phyloP scores from a whole-genome alignment of 257 asterid species.

The Solanum peruvianum region DNA sequence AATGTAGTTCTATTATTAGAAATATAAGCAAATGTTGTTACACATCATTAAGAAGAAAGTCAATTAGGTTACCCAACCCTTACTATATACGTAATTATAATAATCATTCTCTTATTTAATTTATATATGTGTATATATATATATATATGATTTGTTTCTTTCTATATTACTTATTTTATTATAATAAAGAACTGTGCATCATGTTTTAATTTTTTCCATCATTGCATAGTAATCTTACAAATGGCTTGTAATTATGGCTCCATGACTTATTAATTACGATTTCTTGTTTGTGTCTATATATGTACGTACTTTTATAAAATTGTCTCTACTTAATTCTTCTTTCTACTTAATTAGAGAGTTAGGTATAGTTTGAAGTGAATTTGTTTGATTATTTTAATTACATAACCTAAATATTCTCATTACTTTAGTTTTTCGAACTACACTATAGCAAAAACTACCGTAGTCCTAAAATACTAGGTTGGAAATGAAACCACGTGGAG shows the following conservation, averaged over 20 bases:
- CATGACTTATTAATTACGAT: background rate
- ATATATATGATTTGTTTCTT: background rate
- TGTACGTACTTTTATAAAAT: background rate
- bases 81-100: background rate
- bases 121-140: background rate
- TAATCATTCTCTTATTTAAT: background rate
- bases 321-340: background rate
- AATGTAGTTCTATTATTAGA: background rate
- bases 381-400: background rate
- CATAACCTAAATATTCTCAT: background rate
- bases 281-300: background rate
- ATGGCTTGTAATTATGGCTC: background rate
- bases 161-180: background rate
- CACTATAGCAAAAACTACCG: background rate
- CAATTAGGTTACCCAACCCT: slow-evolving; percentile 3
- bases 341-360: background rate
- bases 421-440: background rate
- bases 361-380: background rate
- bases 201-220: background rate
- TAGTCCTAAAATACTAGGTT: background rate
- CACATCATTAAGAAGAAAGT: background rate
- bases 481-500: background rate
- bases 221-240: background rate
- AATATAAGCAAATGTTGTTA: background rate
- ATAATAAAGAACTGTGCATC: background rate